Conservation (phyloP, 805 yeast genomes). For the Lipomyces sp. region DNA sequence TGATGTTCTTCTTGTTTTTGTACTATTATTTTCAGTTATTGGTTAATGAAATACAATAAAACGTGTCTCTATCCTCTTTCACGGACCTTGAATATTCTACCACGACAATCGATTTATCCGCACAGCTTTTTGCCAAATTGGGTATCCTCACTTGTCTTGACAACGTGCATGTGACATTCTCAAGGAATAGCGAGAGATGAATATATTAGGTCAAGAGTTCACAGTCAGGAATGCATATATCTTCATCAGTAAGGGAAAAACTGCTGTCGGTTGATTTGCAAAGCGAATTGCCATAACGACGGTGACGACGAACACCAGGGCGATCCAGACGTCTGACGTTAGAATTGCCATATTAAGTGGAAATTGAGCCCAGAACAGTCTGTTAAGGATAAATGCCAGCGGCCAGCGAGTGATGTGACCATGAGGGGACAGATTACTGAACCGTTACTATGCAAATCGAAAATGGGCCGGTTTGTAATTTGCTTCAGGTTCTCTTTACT, state of each 20-base stretch:
- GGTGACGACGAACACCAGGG: neutral
- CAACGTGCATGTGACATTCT: neutral
- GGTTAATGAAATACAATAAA: neutral
- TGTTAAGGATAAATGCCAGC: too few species aligned
- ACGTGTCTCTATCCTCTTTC: too few species aligned
- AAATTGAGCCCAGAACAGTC: too few species aligned
- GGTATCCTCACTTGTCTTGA: too few species aligned
- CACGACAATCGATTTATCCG: neutral
- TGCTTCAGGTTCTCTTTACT: too few species aligned
- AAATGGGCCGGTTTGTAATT: too few species aligned
- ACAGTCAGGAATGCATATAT: neutral
- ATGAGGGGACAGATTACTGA: too few species aligned
- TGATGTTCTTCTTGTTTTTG: neutral
- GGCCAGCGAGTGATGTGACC: too few species aligned
- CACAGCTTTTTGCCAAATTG: too few species aligned
- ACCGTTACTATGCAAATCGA: too few species aligned
- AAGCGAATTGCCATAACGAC: neutral
- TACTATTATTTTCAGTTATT: neutral
- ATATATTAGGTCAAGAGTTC: neutral
- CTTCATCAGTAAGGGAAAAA: neutral
- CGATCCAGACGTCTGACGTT: neutral
- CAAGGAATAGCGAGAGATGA: neutral
- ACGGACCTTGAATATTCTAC: neutral
- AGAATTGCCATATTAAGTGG: neutral
- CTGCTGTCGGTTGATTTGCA: neutral